phyloP scores from a whole-genome alignment of 495 filamentous ascomycete species.

The Hyaloscypha hepaticicola region DNA sequence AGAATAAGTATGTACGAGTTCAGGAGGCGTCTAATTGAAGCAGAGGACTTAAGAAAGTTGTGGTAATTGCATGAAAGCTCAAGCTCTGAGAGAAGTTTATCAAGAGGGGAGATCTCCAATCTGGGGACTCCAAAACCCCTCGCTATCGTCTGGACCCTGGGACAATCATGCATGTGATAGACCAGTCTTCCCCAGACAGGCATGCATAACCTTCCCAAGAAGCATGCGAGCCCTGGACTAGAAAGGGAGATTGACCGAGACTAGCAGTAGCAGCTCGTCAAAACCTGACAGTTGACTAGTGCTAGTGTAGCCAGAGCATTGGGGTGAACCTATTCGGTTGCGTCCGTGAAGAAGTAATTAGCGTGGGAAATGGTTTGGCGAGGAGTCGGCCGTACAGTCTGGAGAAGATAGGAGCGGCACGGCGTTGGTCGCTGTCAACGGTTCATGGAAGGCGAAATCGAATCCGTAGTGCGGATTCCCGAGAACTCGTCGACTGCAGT shows the following conservation, averaged over 20 bases:
- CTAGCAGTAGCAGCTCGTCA: background rate
- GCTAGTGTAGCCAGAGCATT: background rate
- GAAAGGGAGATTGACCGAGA: background rate
- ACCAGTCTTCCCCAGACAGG: background rate
- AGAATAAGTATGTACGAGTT: background rate
- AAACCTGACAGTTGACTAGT: background rate
- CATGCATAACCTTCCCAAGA: background rate
- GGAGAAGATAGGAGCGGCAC: background rate
- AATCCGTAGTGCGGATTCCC: background rate
- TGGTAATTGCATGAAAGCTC: background rate
- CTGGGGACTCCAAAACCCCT: background rate
- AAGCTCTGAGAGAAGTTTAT: background rate
- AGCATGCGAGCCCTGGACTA: background rate
- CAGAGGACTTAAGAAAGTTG: background rate
- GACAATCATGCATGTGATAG: slow-evolving; percentile 5
- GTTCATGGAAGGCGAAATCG: background rate
- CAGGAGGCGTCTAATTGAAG: background rate
- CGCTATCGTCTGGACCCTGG: background rate
- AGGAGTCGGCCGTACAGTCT: background rate
- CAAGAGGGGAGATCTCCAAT: background rate
- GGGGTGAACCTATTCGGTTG: background rate
- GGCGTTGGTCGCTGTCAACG: background rate
- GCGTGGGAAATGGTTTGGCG: background rate
- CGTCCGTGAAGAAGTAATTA: background rate
- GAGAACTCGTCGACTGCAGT: background rate